A percentile compares a stretch with the other conserved stretches of the same genome.
These are phyloP conservation scores for Elongisporangium prolatum DNA, from an alignment of 352 stramenopile species.

Conservation along the genomic window DNA sequence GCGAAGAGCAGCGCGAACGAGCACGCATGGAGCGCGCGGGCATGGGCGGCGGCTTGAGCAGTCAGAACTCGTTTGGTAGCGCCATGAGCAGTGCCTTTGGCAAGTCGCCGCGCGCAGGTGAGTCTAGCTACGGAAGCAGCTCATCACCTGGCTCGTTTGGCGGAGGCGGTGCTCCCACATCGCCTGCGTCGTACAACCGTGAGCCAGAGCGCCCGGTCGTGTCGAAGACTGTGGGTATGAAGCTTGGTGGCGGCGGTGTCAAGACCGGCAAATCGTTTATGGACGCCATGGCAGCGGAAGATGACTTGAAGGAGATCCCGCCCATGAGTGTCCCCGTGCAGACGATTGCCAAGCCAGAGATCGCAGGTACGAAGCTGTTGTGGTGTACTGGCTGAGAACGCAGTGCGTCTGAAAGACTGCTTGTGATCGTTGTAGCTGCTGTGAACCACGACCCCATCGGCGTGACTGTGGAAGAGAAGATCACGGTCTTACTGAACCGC, in stretches of 20 bases:
- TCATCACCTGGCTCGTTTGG: constrained; percentile 13
- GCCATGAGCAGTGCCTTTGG: constrained; percentile 58
- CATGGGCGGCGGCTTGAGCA: constrained; percentile 47
- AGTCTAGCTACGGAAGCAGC: constrained; percentile 30
- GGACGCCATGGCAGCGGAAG: constrained; percentile 82
- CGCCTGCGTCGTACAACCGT: constrained; percentile 58
- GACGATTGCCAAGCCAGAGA: constrained; percentile 48
- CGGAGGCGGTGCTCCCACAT: constrained; percentile 29
- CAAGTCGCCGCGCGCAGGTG: constrained; percentile 43
- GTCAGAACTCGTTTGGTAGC: constrained; percentile 70
- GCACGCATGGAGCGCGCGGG: constrained; percentile 71
- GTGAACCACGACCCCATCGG: constrained; percentile 81
- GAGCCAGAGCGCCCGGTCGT: constrained; percentile 35
- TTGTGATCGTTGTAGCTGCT: constrained; percentile 13
- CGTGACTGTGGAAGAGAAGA: constrained; percentile 83
- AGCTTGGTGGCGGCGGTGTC: constrained; percentile 35
- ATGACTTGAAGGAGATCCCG: constrained; percentile 83
- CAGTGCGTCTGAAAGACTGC: not conserved
- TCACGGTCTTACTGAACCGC: constrained; percentile 77
- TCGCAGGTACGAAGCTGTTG: constrained; percentile 19
- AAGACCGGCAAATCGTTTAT: constrained; percentile 80
- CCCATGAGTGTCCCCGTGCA: constrained; percentile 73
- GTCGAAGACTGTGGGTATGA: constrained; percentile 59
- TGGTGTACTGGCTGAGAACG: not conserved
- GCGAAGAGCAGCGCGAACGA: constrained; percentile 83